Conservation (phyloP, 2,329 filamentous ascomycete genomes). For the Sphaerulina vaccinii region DNA sequence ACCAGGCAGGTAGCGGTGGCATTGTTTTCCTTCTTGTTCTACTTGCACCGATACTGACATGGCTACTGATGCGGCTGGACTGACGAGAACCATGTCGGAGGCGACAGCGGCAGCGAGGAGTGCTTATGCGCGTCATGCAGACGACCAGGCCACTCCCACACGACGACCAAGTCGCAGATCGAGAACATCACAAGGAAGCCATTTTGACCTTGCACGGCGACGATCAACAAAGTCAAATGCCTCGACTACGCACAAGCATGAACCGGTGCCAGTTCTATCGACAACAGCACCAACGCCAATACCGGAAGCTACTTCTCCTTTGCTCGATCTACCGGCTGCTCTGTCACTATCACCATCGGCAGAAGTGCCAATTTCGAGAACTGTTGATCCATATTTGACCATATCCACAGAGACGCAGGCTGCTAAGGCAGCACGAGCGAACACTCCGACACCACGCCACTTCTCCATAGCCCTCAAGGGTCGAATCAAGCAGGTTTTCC, state of each 20-base stretch:
- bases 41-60: background rate
- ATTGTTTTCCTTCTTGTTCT: slow-evolving; percentile 1
- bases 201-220: slow-evolving; percentile 6
- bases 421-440: background rate
- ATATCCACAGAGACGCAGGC: background rate
- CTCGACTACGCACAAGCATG: slow-evolving; percentile 6
- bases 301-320: background rate
- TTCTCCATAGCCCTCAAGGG: slow-evolving; percentile 62
- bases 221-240: slow-evolving; percentile 4
- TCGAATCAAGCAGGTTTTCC: slow-evolving; percentile 61
- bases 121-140: slow-evolving; percentile 5
- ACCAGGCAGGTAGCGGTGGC: slow-evolving; percentile 3
- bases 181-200: slow-evolving; percentile 7
- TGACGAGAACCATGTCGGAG: slow-evolving; percentile 2
- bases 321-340: background rate
- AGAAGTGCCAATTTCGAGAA: background rate
- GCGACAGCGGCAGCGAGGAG: slow-evolving; percentile 7
- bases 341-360: background rate
- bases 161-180: slow-evolving; percentile 8
- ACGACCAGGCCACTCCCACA: slow-evolving; percentile 6
- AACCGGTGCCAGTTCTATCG: background rate
- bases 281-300: background rate
- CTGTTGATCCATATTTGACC: background rate
- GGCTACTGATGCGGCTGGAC: slow-evolving; percentile 3
- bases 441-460: slow-evolving; percentile 49